Base-by-base conservation (phyloP, 106 monocot species). In the Gastrodia elata region DNA sequence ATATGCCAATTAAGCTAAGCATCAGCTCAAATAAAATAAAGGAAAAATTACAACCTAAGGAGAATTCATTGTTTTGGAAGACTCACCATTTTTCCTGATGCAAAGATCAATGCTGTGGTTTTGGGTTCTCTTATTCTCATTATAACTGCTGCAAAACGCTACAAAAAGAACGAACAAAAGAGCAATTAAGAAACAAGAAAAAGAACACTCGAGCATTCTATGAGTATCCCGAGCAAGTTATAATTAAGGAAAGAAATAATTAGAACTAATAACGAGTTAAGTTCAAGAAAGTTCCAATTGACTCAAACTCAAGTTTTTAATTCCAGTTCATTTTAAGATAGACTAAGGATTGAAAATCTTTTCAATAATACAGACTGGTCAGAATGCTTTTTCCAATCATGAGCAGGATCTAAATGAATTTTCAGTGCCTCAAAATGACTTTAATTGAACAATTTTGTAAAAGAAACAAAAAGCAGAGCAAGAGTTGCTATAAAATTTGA, bases 61-160 rank as follows among this genome's bases (percentile, higher is more conserved):
- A 28, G 10, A 59, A 10, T 1, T 59, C 3, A 56, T 56, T 11
- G 11, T 59, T 59, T 59, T 65, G 0, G 39, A 39, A 5, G 39
- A 71, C 76, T 76, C 36, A 82, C 77, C 77, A 83, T 83, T 75
- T 83, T 83, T 15, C 82, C 82, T 27, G 82, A 83, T 32, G 82
- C 82, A 78, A 83, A 83, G 4, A 83, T 78, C 59, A 83, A 49
- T 20, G 82, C 82, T 39, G 82, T 83, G 10, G 82, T 83, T 70
- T 83, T 83, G 5, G 82, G 82, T 64, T 78, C 78, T 78, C 82
- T 83, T 25, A 83, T 83, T 78, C 82, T 78, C 82, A 83, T 83
- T 57, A 83, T 83, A 69, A 83, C 82, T 36, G 82, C 82, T 64
- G 82, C 77, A 65, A 83, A 83, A 83, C 82, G 82, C 82, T 83